Evolutionary conservation across 306 rosid genomes (phyloP), one percentile per base, ranked within the genome.

Genomic region (Trifolium subterraneum): DNA sequence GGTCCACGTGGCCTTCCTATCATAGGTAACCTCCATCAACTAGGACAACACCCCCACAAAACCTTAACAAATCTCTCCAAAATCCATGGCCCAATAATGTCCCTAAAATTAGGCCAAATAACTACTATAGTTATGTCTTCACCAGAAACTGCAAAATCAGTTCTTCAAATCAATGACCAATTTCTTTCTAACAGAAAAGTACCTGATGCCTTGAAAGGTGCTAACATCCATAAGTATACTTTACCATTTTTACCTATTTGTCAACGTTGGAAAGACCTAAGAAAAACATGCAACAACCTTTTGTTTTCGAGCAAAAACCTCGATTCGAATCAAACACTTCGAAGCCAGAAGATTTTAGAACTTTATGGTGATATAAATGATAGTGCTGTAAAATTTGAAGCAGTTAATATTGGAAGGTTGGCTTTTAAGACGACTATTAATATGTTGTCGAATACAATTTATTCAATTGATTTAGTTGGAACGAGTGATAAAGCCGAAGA

Each of bases 11-110:
- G 82, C 1, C 7, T 76, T 6, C 90, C 87, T 0, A 2, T 88
- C 1, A 20, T 90, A 0, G 96, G 93, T 4, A 90, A 88, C 78
- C 85, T 90, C 25, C 54, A 80, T 20, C 83, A 82, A 31, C 73
- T 88, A 1, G 93, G 93, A 0, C 20, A 61, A n/a, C 86, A 83
- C 16, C 91, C 88, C 1, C 91, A 90, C 61, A 68, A 84, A 60
- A 73, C 88, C n/a, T 9, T 88, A 11, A 72, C 91, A 35, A 39
- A 13, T 0, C 85, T 85, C 7, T 79, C 88, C 59, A 38, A 74
- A 2, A 50, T 0, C n/a, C 68, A 85, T 14, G 93, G 92, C 33
- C 87, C 93, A 10, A 83, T 90, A 1, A 88, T 88, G 60, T 47
- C 45, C 15, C 18, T 90, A 1, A 81, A 84, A 14, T 80, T 90